phyloP scores from a whole-genome alignment of 306 rosid genomes.

The Cucurbita ficifolia region DNA sequence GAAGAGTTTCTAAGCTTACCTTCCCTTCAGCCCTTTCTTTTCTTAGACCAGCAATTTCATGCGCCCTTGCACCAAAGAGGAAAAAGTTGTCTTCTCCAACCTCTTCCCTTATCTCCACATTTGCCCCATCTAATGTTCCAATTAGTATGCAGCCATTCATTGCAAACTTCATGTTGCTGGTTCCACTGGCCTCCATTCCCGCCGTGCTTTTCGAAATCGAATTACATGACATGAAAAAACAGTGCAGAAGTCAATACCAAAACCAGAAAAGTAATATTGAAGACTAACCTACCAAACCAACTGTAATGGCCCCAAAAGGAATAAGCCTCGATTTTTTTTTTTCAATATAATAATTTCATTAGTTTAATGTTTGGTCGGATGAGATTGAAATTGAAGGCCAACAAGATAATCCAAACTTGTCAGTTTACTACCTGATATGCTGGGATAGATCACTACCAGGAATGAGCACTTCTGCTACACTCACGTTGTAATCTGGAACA shows the following conservation, averaged over 20 bases:
- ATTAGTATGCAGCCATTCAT: constrained; percentile 85
- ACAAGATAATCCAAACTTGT: background rate
- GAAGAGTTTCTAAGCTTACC: constrained; percentile 28
- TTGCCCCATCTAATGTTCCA: constrained; percentile 97
- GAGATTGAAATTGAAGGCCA: background rate
- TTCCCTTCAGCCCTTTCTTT: constrained; percentile 78
- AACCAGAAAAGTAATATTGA: background rate
- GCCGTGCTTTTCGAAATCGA: constrained; percentile 47
- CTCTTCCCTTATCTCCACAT: constrained; percentile 90
- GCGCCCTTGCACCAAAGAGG: constrained; percentile 87
- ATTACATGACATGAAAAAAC: background rate
- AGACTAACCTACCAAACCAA: background rate
- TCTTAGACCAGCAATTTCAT: constrained; percentile 77
- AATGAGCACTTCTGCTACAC: constrained; percentile 85
- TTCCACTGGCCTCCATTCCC: constrained; percentile 99
- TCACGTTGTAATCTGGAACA: constrained; percentile 91
- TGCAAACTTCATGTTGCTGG: constrained; percentile 95
- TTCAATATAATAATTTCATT: background rate
- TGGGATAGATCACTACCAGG: constrained; percentile 94
- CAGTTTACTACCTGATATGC: constrained; percentile 62
- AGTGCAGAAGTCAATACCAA: background rate
- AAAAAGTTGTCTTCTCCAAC: constrained; percentile 89
- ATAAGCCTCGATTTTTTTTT: background rate
- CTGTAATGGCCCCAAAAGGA: background rate
- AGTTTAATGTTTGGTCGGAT: background rate